Conservation (phyloP, 106 monocot species). For the Agapanthus africanus region DNA sequence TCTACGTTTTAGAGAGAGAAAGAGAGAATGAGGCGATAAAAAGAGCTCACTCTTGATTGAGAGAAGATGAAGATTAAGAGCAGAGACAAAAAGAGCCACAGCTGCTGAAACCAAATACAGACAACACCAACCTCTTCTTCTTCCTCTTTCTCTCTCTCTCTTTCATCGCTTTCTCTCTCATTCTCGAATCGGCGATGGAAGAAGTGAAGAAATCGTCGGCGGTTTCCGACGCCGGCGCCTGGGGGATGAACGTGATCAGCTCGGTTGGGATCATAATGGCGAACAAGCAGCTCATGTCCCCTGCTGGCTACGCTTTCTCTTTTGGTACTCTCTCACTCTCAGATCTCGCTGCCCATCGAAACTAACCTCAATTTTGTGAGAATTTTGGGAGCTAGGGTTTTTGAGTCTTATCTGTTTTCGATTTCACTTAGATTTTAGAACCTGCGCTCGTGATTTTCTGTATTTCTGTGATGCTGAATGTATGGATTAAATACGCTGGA, state of each 20-base stretch:
- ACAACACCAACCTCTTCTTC: too few relatives aligned
- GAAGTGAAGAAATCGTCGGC: slow-evolving; percentile 18
- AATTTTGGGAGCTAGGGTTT: too few relatives aligned
- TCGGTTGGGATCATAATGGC: slow-evolving; percentile 93
- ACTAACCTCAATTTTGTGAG: too few relatives aligned
- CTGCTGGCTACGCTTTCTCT: slow-evolving; percentile 63
- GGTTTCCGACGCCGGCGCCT: slow-evolving; percentile 63
- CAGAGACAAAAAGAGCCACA: background rate
- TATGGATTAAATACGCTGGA: too few relatives aligned
- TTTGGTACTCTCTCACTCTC: slow-evolving; percentile 34
- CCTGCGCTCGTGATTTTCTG: too few relatives aligned
- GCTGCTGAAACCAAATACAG: background rate
- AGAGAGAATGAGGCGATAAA: slow-evolving; percentile 4
- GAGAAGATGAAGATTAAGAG: too few relatives aligned
- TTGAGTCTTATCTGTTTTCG: background rate
- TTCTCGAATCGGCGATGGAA: too few relatives aligned
- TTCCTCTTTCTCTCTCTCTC: too few relatives aligned
- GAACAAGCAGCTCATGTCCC: slow-evolving; percentile 86
- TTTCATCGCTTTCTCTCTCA: too few relatives aligned
- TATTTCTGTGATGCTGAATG: too few relatives aligned
- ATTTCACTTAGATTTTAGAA: background rate
- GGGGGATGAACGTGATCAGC: slow-evolving; percentile 90
- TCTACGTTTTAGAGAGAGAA: background rate
- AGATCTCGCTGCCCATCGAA: too few relatives aligned
- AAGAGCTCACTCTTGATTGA: background rate